Evolutionary conservation across 2,329 filamentous ascomycete species (phyloP).

Genomic region (Hawksworthiomyces lignivorus): DNA sequence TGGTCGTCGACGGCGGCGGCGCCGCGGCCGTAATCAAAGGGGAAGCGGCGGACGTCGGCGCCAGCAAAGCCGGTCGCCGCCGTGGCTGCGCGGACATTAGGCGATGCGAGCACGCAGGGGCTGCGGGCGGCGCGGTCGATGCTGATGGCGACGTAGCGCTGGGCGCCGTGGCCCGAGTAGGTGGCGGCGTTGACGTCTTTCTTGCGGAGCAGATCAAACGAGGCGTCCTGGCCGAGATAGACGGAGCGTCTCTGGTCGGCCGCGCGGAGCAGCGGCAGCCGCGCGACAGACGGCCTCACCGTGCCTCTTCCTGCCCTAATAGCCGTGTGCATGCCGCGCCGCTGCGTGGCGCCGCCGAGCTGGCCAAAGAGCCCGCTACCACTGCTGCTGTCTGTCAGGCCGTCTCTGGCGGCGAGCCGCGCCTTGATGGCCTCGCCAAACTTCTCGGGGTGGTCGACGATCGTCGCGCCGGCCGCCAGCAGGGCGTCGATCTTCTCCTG

Average conservation of each 20-base stretch:
- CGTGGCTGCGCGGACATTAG: slow-evolving; percentile 16
- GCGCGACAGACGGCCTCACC: too few species aligned
- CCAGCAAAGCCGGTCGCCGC: neutral
- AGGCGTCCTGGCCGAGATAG: slow-evolving; percentile 46
- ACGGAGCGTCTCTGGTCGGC: slow-evolving; percentile 39
- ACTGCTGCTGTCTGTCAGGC: neutral
- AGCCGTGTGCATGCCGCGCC: slow-evolving; percentile 45
- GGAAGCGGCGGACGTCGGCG: slow-evolving; percentile 47
- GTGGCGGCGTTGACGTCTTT: slow-evolving; percentile 37
- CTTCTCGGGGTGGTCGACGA: slow-evolving; percentile 69
- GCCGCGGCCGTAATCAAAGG: slow-evolving; percentile 58
- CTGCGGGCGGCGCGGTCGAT: slow-evolving; percentile 55
- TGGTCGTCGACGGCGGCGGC: slow-evolving; percentile 35
- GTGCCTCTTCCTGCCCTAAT: too few species aligned
- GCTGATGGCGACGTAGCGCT: slow-evolving; percentile 52
- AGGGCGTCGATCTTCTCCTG: slow-evolving; percentile 59
- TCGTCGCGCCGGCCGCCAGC: slow-evolving; percentile 56
- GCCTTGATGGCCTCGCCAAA: slow-evolving; percentile 62
- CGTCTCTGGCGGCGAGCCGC: slow-evolving; percentile 34
- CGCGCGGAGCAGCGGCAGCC: slow-evolving; percentile 5
- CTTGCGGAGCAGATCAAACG: slow-evolving; percentile 47
- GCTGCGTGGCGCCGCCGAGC: slow-evolving; percentile 20
- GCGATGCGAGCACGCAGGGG: slow-evolving; percentile 57
- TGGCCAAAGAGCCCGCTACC: slow-evolving; percentile 16
- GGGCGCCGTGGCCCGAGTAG: slow-evolving; percentile 26